Evolutionary conservation across 176 grass and related monocot genomes (phyloP), one percentile per base, ranked within the genome.

Genomic region (Metroxylon sagu): DNA sequence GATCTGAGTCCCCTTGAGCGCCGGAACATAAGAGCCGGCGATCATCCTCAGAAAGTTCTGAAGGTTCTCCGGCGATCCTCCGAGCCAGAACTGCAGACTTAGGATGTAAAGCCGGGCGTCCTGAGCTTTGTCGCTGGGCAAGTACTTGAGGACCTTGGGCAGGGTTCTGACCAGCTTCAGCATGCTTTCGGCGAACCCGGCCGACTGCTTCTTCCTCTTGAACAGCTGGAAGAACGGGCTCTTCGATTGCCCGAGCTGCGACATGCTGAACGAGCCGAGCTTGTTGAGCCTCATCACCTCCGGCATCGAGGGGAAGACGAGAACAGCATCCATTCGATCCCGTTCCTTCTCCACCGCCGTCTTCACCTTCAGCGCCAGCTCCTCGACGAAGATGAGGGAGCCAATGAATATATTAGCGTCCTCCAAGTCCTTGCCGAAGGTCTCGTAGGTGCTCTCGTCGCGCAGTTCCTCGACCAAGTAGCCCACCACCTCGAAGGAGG

Each of bases 201-300:
- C 71, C 26, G 77, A 81, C 66, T 92, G 68, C 76, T 83, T 76
- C 81, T 98, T 89, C 68, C 81, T 71, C 84, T 98, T 98, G 79
- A 98, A 98, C 63, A 98, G 93, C 76, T 98, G 93, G 82, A 98
- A 98, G 81, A 98, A 98, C 59, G 93, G 93, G 84, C 84, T 88
- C 76, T 98, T 98, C 66, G 93, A 98, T 68, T 98, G 93, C 1
- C 93, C 93, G 12, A 98, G 79, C 85, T 98, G 93, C 48, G 93
- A 77, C 93, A 98, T 98, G 82, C 82, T 85, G 76, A 98, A 98
- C n/a, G 87, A 76, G 16, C 93, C 93, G 2, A 98, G 93, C 85
- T 98, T 98, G 76, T 98, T 98, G 60, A 98, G 84, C 5, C 93
- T 72, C 93, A 98, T 98, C 4, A 98, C 93, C 82, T 98, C 93